Base-by-base conservation (phyloP, 2,329 filamentous ascomycete species). In the Colletotrichum somersetense region DNA sequence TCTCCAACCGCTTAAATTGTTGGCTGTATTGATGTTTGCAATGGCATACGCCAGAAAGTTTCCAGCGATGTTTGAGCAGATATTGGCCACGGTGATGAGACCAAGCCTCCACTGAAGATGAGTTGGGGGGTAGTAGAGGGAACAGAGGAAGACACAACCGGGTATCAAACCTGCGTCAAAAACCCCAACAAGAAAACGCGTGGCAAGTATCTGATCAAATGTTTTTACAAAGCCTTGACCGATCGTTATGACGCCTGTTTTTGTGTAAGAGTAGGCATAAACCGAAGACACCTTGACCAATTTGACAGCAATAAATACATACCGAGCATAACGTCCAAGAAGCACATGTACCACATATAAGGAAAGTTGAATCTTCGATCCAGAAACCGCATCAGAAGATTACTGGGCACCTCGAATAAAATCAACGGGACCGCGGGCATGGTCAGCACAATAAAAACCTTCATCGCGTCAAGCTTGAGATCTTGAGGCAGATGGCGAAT, bases 1-100 rank as follows among this genome's bases (percentile, higher is more conserved):
- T 67, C 73, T 73, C 76, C 75, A 78, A 7, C 76, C 75, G 23
- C 59, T 57, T 56, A 74, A 77, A 57, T 67, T 72, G 50, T 74
- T 74, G 8, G 75, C 66, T 8, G 71, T 70, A 23, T 76, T 66
- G 30, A 78, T 77, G 20, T 76, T 66, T 5, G 76, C 75, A 23
- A 78, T 75, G 3, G 75, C 76, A 42, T 74, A 78, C 1, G 76
- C 76, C 7, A 78, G 62, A 26, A 78, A 76, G 26, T 77, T 77
- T 0, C 72, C 74, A 6, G 75, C 72, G 6, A 77, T 75, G 35
- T 74, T 78, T 5, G 76, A 75, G 42, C 74, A 66, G 4, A 76
- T 74, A 46, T 77, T 77, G 58, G 75, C 75, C 11, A 77, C 75
- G 33, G 76, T 75, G 12, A 77, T 73, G 61, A 77, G 71, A 10